Evolutionary conservation across 2,329 filamentous ascomycete genomes (phyloP).

Genomic region (Blastomyces percursus): DNA sequence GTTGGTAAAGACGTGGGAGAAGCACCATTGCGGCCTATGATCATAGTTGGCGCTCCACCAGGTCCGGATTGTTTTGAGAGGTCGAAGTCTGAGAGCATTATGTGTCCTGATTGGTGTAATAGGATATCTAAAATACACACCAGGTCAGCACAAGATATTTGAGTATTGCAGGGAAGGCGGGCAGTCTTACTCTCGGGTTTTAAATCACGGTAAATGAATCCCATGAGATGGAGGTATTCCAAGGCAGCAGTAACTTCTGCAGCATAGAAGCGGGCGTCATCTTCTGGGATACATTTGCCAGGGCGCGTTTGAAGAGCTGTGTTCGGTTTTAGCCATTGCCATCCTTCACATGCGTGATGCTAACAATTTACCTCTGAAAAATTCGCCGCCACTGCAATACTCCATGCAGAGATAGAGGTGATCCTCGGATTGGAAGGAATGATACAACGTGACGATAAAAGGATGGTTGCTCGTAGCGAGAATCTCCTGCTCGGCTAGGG

Average conservation of each 20-base stretch:
- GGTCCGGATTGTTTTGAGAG: slow-evolving; percentile 94
- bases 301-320: slow-evolving; percentile 81
- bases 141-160: background rate
- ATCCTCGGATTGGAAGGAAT: slow-evolving; percentile 98
- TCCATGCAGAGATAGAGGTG: slow-evolving; percentile 99
- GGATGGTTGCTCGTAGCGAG: slow-evolving; percentile 97
- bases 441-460: slow-evolving; percentile 96
- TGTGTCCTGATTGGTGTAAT: slow-evolving; percentile 97
- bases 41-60: slow-evolving; percentile 95
- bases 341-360: background rate
- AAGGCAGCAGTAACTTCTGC: slow-evolving; percentile 93
- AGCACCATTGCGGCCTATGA: slow-evolving; percentile 77
- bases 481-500: slow-evolving; percentile 94
- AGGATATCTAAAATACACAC: slow-evolving; percentile 60
- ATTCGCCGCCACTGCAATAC: slow-evolving; percentile 97
- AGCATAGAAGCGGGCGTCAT: slow-evolving; percentile 93
- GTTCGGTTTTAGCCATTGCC: slow-evolving; percentile 12
- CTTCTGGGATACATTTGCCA: slow-evolving; percentile 93
- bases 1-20: slow-evolving; percentile 79
- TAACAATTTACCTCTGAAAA: slow-evolving; percentile 57
- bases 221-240: slow-evolving; percentile 97
- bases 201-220: slow-evolving; percentile 95
- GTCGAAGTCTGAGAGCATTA: slow-evolving; percentile 99
- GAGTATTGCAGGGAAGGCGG: too few relatives aligned
- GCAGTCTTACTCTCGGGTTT: slow-evolving; percentile 83